Conservation (phyloP, 805 yeast species). For the Wickerhamiella kurtzmanii region DNA sequence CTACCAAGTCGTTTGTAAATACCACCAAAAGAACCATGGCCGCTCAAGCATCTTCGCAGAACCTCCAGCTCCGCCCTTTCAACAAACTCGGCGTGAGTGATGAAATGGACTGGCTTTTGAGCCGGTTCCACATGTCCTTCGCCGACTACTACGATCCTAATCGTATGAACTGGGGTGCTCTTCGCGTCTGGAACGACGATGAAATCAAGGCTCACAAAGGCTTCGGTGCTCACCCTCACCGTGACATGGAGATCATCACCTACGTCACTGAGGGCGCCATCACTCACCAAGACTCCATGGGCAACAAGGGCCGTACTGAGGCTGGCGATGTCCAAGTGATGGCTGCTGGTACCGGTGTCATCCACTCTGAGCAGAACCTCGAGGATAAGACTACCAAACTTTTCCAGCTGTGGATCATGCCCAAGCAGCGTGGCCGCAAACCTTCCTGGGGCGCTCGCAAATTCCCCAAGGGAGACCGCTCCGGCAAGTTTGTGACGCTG, state of each 20-base stretch:
- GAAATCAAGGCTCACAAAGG: slow-evolving; percentile 11
- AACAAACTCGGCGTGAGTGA: slow-evolving; percentile 10
- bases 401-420: slow-evolving; percentile 14
- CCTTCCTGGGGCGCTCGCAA: slow-evolving; percentile 14
- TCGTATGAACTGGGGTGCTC: slow-evolving; percentile 17
- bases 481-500: slow-evolving; percentile 6
- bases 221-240: slow-evolving; percentile 17
- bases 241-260: slow-evolving; percentile 13
- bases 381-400: slow-evolving; percentile 3
- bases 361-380: slow-evolving; percentile 14
- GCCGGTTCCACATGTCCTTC: slow-evolving; percentile 14
- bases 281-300: slow-evolving; percentile 13
- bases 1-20: neutral
- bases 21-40: neutral
- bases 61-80: slow-evolving; percentile 10
- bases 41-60: neutral
- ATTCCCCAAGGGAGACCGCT: slow-evolving; percentile 7
- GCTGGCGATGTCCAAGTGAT: slow-evolving; percentile 16
- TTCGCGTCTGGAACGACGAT: slow-evolving; percentile 15
- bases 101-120: slow-evolving; percentile 13
- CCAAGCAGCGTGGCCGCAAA: slow-evolving; percentile 4
- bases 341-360: slow-evolving; percentile 15
- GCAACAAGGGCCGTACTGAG: slow-evolving; percentile 11
- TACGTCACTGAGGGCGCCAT: slow-evolving; percentile 13
- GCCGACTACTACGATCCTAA: slow-evolving; percentile 13